Evolutionary conservation across 768 basidiomycete genomes (phyloP), one percentile per base, ranked within the genome.

Genomic region (Leccinum barrowsii): DNA sequence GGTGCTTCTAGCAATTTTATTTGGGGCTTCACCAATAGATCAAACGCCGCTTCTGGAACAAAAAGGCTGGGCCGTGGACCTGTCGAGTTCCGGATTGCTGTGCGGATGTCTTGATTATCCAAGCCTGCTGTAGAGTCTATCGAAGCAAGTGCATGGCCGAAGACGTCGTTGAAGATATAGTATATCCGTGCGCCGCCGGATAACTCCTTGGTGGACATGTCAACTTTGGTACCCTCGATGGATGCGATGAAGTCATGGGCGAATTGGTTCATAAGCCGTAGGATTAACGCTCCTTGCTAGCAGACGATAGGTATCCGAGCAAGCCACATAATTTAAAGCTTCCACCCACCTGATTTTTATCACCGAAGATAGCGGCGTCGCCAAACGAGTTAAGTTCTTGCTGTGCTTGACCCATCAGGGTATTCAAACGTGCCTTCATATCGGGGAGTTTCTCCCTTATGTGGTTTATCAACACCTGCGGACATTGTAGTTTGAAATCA

Each of bases 161-260:
- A 99, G 54, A 98, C 85, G 67, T 98, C 97, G 71, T 98, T 94
- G 83, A 99, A 99, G 71, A 99, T 98, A 77, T 98, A 98, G 75
- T 98, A 98, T 75, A 99, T 94, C 55, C 97, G 85, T 22, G 97
- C 97, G 49, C 97, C 97, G 44, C 97, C 97, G 6, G 92, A 98
- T 15, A 99, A 85, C 71, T 99, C 97, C 71, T 99, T 99, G 1
- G 97, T 99, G 1, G 94, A 96, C 66, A 98, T 90, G 61, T 97
- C 92, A 40, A 96, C 83, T 56, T 93, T 93, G 13, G 94, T 98
- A 56, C 97, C 97, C 65, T 99, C 97, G 65, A 99, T 97, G 13
- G 94, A 96, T 0, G 95, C 89, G 54, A 98, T 83, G 62, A 98
- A 99, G 76, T 99, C 97, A 52, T 92, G 86, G 2, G 94, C 95